Evolutionary conservation across 2,329 filamentous ascomycete species (phyloP).

Genomic region (Fusarium ambrosium): DNA sequence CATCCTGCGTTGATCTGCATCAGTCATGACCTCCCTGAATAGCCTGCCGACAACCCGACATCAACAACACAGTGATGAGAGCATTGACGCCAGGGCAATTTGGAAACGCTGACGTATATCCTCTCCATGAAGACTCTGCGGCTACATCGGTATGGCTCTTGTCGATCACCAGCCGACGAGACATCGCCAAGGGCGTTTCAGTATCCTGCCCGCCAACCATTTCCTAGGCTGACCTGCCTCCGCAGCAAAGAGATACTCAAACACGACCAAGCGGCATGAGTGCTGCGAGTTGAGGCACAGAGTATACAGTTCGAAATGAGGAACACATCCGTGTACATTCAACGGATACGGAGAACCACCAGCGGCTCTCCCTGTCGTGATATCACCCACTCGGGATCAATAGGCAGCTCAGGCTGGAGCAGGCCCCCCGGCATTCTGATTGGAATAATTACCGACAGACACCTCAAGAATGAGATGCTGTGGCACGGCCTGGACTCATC

Average conservation of each 20-base stretch:
- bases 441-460: slow-evolving; percentile 10
- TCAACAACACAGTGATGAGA: neutral
- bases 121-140: neutral
- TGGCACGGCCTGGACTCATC: slow-evolving; percentile 30
- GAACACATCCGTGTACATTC: neutral
- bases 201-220: neutral
- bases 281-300: neutral
- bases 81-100: neutral
- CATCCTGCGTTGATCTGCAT: neutral
- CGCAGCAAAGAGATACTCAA: neutral
- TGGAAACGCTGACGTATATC: neutral
- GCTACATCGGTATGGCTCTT: neutral
- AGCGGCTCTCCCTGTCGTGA: neutral
- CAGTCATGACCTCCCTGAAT: neutral
- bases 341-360: neutral
- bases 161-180: neutral
- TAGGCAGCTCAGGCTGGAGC: neutral
- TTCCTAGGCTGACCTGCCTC: neutral
- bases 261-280: neutral
- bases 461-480: slow-evolving; percentile 15
- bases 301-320: neutral
- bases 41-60: neutral
- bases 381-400: neutral
- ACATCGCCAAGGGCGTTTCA: neutral
- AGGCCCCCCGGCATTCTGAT: neutral